Base-by-base conservation (phyloP, 2,329 filamentous ascomycete genomes). In the Catunica adiposa region DNA sequence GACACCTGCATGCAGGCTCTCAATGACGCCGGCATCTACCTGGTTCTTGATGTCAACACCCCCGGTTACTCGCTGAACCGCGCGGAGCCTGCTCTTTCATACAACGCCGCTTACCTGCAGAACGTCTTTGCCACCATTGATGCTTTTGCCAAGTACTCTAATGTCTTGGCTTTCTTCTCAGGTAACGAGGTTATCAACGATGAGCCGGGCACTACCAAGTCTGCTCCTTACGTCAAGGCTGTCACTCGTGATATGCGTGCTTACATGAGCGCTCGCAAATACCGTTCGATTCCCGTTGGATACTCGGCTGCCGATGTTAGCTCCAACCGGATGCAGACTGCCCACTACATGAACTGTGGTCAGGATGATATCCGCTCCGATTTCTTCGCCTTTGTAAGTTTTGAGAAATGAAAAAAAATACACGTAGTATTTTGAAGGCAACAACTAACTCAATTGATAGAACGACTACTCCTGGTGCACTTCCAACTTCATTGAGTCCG, bases 321-420 rank as follows among this genome's bases (percentile, higher is more conserved):
- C 59, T 76, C 80, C 64, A 95, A 94, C 75, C 86, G 89, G 63
- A 80, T 84, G 71, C 80, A 95, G 72, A 88, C 88, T 67, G 89
- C 89, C 51, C 66, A 82, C 55, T 96, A 94, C 77, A 88, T 96
- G 82, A 95, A 95, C 78, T 96, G 89, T 66, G 89, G 89, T 59
- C 73, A 79, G 55, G 86, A 90, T 51, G 83, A 89, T 61, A 80
- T 84, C 71, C 83, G 89, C 62, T 86, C 83, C 63, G 89, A 95
- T 70, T 90, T 90, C 73, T 90, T 89, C 64, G 85, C 83, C 59
- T 89, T 89, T 71, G 59, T 60, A 58, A 52, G 59, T 58, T 22
- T 31, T 31, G 20, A 23, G 14, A 3, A 15, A 48, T n/a, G n/a
- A 11, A 20, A 17, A 14, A 7, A 14, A 23, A n/a, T n/a, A n/a